These are phyloP conservation scores for Litsea cubeba DNA, from an alignment of 164 flowering plant genomes.

Conservation along the genomic window DNA sequence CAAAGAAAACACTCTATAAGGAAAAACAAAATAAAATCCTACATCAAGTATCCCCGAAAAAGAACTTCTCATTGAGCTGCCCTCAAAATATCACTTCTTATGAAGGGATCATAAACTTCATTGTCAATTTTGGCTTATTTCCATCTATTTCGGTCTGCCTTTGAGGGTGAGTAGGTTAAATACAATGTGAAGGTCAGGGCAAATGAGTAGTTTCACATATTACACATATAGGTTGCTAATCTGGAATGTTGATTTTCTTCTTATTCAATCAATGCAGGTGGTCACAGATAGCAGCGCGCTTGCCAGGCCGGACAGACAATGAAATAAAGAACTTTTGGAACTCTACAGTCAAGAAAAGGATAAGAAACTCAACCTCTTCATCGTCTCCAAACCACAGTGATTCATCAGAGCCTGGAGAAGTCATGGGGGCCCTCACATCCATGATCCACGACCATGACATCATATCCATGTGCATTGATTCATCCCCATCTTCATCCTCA, in stretches of 20 bases:
- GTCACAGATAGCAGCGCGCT: constrained; percentile 80
- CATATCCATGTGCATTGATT: constrained; percentile 36
- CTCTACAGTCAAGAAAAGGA: constrained; percentile 66
- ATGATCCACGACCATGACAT: constrained; percentile 29
- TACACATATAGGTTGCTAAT: background rate
- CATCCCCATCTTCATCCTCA: constrained; percentile 26
- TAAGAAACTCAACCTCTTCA: constrained; percentile 31
- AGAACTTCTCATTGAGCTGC: no score
- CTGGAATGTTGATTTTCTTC: background rate
- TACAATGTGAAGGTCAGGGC: no score
- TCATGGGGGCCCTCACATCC: constrained; percentile 23
- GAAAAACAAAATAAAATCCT: no score
- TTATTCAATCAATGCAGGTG: constrained; percentile 41
- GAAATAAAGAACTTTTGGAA: constrained; percentile 87
- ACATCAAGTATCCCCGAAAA: no score
- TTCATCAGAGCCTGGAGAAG: constrained; percentile 35
- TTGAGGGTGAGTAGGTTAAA: no score
- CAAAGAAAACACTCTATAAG: no score
- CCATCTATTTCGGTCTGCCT: background rate
- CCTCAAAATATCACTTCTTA: no score
- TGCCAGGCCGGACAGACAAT: constrained; percentile 81
- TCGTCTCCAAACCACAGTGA: constrained; percentile 53
- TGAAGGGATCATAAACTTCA: background rate
- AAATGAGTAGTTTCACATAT: no score
- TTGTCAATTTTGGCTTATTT: background rate